Conservation (phyloP, 345 rosid genomes). For the Moringa oleifera region DNA sequence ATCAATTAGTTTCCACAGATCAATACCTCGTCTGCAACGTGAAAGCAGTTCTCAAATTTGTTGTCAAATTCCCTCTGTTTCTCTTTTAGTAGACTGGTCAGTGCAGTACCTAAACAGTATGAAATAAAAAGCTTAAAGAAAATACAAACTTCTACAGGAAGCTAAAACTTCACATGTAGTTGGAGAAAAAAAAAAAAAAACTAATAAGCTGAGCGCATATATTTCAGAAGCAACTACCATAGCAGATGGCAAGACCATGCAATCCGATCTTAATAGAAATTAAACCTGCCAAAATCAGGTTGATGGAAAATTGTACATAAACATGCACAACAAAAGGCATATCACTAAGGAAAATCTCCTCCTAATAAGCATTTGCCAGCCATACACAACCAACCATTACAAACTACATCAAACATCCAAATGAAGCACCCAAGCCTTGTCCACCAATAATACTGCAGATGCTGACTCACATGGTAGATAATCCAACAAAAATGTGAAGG, state of each 20-base stretch:
- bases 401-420: not conserved
- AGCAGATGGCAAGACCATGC: too few relatives aligned
- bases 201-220: not conserved
- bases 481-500: not conserved
- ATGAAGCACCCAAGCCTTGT: not conserved
- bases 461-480: not conserved
- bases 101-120: slow-evolving; percentile 33
- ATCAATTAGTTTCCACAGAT: not conserved
- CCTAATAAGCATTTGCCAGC: too few relatives aligned
- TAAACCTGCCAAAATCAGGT: too few relatives aligned
- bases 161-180: not conserved
- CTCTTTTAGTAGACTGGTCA: slow-evolving; percentile 50
- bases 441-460: not conserved
- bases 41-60: slow-evolving; percentile 54
- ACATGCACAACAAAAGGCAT: too few relatives aligned
- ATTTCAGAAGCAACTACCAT: not conserved
- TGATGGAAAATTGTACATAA: too few relatives aligned
- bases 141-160: not conserved
- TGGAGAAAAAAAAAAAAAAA: not conserved
- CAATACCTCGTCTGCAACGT: slow-evolving; percentile 55
- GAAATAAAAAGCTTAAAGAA: slow-evolving; percentile 1
- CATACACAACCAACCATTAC: not conserved
- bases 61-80: slow-evolving; percentile 63
- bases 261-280: too few relatives aligned
- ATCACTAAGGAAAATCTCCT: too few relatives aligned